These are phyloP conservation scores for Trichoderma afroharzianum DNA, from an alignment of 2,329 filamentous ascomycete species.

Conservation along the genomic window DNA sequence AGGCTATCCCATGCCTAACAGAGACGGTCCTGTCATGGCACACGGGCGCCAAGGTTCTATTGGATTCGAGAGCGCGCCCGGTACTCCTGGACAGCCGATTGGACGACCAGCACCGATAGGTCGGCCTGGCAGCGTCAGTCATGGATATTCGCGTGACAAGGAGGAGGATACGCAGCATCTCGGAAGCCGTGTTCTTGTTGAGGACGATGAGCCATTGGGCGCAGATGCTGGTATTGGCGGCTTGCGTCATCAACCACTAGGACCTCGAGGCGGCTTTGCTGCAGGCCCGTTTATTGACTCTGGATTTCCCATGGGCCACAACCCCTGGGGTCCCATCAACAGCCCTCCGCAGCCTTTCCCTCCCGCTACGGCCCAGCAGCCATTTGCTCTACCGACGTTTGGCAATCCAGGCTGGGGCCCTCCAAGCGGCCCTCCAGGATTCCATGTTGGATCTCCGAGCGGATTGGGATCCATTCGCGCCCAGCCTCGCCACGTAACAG, in stretches of 20 bases:
- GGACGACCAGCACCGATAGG: constrained; percentile 83
- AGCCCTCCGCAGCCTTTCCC: constrained; percentile 37
- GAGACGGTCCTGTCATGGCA: constrained; percentile 33
- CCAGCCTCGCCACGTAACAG: constrained; percentile 62
- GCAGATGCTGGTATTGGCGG: constrained; percentile 30
- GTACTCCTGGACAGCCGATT: constrained; percentile 65
- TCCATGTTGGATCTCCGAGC: constrained; percentile 33
- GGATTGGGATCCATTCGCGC: constrained; percentile 34
- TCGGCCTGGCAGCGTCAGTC: constrained; percentile 70
- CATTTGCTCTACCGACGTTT: constrained; percentile 47
- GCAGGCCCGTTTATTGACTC: constrained; percentile 42
- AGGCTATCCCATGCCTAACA: constrained; percentile 31
- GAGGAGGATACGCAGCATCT: constrained; percentile 76
- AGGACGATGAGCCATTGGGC: constrained; percentile 61
- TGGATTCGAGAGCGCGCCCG: constrained; percentile 57
- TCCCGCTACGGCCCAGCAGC: constrained; percentile 34
- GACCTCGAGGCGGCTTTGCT: constrained; percentile 41
- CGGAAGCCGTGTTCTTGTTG: constrained; percentile 84
- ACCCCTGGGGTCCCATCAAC: constrained; percentile 41
- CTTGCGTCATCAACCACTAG: constrained; percentile 50
- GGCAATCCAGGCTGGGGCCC: constrained; percentile 39
- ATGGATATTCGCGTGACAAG: constrained; percentile 47
- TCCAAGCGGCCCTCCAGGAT: constrained; percentile 32
- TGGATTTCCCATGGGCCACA: constrained; percentile 37
- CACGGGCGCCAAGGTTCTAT: constrained; percentile 76